Conservation (phyloP, 176 grass and related monocot genomes). For the Aegilops bicornis region DNA sequence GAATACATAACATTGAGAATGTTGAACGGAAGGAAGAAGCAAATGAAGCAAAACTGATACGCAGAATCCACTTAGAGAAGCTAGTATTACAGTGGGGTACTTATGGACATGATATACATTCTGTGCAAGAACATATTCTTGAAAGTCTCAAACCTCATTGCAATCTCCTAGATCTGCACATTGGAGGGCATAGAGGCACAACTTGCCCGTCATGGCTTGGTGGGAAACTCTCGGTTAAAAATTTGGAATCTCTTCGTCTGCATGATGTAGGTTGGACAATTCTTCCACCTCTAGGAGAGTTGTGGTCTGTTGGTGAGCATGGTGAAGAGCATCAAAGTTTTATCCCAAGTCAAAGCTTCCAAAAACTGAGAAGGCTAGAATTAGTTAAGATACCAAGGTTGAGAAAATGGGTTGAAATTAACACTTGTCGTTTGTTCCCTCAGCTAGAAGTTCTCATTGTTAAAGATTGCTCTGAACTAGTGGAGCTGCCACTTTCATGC, state of each 20-base stretch:
- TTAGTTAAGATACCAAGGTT: neutral
- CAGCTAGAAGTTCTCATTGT: neutral
- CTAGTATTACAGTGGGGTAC: neutral
- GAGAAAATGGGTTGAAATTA: neutral
- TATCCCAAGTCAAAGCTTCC: neutral
- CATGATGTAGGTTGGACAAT: neutral
- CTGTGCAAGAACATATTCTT: neutral
- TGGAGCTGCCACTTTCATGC: neutral
- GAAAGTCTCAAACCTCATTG: neutral
- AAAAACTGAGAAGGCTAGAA: neutral
- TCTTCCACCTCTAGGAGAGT: neutral
- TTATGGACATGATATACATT: neutral
- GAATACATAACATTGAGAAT: neutral
- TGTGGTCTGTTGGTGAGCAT: neutral
- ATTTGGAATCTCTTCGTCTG: neutral
- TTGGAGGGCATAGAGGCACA: neutral
- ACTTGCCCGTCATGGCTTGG: neutral
- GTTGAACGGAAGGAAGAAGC: neutral
- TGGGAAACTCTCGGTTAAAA: neutral
- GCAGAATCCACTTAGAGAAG: neutral
- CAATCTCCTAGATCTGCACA: neutral
- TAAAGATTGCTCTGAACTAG: neutral
- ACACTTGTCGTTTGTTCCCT: neutral
- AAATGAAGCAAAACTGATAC: neutral
- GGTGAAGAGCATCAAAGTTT: neutral